Conservation (phyloP, 495 filamentous ascomycete genomes). For the Apiosordaria backusii region DNA sequence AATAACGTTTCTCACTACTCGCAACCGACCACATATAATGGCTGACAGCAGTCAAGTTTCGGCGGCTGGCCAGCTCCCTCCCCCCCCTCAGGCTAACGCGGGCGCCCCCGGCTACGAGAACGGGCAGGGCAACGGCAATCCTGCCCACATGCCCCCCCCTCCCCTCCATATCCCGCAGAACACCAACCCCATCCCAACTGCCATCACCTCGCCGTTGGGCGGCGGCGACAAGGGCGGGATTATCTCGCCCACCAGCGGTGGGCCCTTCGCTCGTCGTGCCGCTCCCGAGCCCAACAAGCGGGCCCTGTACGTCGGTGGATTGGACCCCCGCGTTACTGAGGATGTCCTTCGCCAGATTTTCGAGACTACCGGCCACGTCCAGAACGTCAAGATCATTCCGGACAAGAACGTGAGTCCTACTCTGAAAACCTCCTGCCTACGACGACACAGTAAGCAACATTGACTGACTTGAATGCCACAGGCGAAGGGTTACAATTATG, state of each 20-base stretch:
- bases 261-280: conserved; percentile 81
- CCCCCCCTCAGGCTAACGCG: conserved; percentile 61
- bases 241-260: conserved; percentile 77
- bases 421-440: not conserved
- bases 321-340: conserved; percentile 94
- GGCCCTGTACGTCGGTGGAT: conserved; percentile 90
- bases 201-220: conserved; percentile 84
- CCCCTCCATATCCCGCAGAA: conserved; percentile 94
- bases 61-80: conserved; percentile 57
- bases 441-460: not conserved
- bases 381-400: conserved; percentile 98
- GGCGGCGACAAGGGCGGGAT: conserved; percentile 58
- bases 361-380: conserved; percentile 95
- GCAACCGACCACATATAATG: conserved; percentile 47
- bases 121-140: conserved; percentile 65
- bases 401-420: conserved; percentile 83
- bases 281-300: conserved; percentile 98
- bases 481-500: conserved; percentile 98
- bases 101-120: conserved; percentile 68
- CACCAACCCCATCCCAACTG: conserved; percentile 91
- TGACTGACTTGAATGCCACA: conserved; percentile 32
- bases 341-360: conserved; percentile 97
- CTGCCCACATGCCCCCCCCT: conserved; percentile 88
- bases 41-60: conserved; percentile 60
- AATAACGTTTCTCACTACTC: not conserved